These are phyloP conservation scores for Exsudoporus floridanus DNA, from an alignment of 1,284 basidiomycete species.

Conservation along the genomic window DNA sequence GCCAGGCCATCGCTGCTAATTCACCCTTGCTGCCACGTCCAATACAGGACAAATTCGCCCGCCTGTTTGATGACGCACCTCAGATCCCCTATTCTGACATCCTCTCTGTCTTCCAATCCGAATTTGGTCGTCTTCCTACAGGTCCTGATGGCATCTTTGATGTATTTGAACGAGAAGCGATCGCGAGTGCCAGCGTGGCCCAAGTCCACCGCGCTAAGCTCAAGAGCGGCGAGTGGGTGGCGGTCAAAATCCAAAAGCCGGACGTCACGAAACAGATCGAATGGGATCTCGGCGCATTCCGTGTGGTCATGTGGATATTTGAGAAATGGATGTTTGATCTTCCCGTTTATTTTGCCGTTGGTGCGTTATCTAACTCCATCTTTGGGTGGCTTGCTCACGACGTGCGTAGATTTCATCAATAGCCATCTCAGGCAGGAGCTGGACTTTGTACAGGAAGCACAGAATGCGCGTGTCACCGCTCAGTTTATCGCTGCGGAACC, in stretches of 20 bases:
- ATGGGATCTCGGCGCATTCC: constrained; percentile 72
- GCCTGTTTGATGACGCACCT: constrained; percentile 84
- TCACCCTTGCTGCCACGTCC: constrained; percentile 79
- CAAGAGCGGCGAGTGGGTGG: constrained; percentile 65
- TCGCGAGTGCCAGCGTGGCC: constrained; percentile 86
- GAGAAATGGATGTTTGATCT: constrained; percentile 75
- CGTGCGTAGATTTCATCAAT: constrained; percentile 66
- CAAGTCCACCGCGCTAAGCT: constrained; percentile 84
- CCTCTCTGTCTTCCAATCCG: constrained; percentile 64
- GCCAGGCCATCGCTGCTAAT: constrained; percentile 81
- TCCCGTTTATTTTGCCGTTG: constrained; percentile 73
- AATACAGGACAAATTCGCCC: constrained; percentile 78
- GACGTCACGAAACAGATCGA: constrained; percentile 82
- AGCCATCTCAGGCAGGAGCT: constrained; percentile 81
- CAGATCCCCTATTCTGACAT: constrained; percentile 75
- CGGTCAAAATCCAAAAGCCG: constrained; percentile 92
- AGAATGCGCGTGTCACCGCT: constrained; percentile 63
- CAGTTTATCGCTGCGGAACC: constrained; percentile 62
- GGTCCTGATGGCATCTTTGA: constrained; percentile 76
- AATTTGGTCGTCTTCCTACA: constrained; percentile 64
- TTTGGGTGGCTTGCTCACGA: not conserved
- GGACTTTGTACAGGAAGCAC: constrained; percentile 74
- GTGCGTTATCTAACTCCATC: constrained; percentile 37
- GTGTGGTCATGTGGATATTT: constrained; percentile 71
- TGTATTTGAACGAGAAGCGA: constrained; percentile 67